Base-by-base conservation (phyloP, 2,329 filamentous ascomycete genomes). In the Talaromyces atroroseus region DNA sequence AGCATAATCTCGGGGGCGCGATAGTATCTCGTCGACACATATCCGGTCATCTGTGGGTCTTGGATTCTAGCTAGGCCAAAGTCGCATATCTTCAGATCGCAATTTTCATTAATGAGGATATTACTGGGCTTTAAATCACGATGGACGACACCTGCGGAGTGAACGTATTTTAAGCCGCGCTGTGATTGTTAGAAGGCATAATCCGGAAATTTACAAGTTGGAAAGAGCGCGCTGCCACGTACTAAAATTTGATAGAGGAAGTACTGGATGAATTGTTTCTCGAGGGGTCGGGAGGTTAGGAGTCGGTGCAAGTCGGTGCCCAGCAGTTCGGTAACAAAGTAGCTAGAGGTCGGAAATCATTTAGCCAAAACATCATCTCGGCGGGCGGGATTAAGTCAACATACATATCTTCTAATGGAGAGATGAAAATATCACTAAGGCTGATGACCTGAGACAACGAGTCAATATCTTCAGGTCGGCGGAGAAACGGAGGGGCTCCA, bases 221-320 rank as follows among this genome's bases (percentile, higher is more conserved):
- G 40, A n/a, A 45, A 40, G 42, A 18, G 34, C 10, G 32, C 47
- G 52, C 18, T n/a, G 38, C 52, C 52, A 73, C 87, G 68, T 78
- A 96, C 92, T 80, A 97, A 84, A 68, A 99, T 99, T 77, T 99
- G 94, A 76, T 99, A 99, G 59, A 99, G 83, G 74, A 99, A 99
- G 78, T 99, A 99, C 78, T 99, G 94, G 68, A 99, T 97, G 75
- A 99, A 99, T 75, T 99, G 94, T 79, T 96, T 97, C 82, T 99
- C 94, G 53, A 99, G 85, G 23, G 94, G 94, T 71, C 94, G 82
- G 49, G 94, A 97, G 51, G 92, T 97, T 65, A 99, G 84, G 61
- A 99, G 84, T 63, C 94, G 87, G 78, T 99, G 94, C 62, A 99
- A 82, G 75, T 99, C 94, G 68, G 94, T 99, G 58, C 94, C 94